These are phyloP conservation scores for Litchi chinensis DNA, from an alignment of 345 rosid genomes.

Conservation along the genomic window DNA sequence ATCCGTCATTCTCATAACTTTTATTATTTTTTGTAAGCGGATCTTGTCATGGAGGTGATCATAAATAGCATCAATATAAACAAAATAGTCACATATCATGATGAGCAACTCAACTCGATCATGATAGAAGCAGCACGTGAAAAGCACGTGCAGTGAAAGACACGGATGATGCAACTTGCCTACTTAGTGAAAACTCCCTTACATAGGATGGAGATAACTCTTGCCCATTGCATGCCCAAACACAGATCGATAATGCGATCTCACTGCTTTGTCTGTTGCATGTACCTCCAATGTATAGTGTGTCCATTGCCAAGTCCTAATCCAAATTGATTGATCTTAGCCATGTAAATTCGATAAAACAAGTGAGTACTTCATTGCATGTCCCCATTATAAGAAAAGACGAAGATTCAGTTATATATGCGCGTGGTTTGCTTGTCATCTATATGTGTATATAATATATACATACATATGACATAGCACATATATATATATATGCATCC, in stretches of 20 bases:
- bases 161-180: constrained; percentile 5
- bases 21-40: no score
- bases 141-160: constrained; percentile 25
- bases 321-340: not conserved
- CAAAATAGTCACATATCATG: constrained; percentile 6
- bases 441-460: no score
- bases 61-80: constrained; percentile 9
- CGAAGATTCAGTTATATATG: not conserved
- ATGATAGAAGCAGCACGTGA: constrained; percentile 19
- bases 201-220: constrained; percentile 8
- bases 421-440: not conserved
- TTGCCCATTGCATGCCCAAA: constrained; percentile 14
- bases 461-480: no score
- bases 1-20: no score
- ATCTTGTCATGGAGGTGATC: not conserved
- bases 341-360: not conserved
- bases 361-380: not conserved
- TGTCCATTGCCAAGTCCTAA: not conserved
- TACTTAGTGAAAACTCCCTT: constrained; percentile 19
- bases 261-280: constrained; percentile 11
- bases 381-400: not conserved
- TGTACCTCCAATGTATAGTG: not conserved
- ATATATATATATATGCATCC: not conserved
- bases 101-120: not conserved
- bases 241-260: constrained; percentile 14